Evolutionary conservation across 495 filamentous ascomycete species (phyloP).

Genomic region (Xylaria curta): DNA sequence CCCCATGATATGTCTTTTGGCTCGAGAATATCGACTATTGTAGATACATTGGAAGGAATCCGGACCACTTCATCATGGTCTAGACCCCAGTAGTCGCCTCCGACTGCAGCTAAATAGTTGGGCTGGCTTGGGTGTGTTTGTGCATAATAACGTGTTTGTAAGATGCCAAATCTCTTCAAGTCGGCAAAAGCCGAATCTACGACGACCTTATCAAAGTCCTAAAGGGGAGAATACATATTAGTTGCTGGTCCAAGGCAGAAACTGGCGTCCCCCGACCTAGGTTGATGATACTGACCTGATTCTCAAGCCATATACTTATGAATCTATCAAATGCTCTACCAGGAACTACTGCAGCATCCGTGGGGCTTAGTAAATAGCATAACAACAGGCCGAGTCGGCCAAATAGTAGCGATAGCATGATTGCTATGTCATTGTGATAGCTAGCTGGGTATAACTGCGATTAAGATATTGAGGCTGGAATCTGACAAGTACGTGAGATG

Average conservation of each 20-base stretch:
- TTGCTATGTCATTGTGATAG: conserved; percentile 5
- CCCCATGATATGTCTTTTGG: conserved; percentile 66
- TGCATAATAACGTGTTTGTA: conserved; percentile 66
- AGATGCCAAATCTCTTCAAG: conserved; percentile 66
- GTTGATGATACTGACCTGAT: conserved; percentile 48
- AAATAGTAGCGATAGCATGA: conserved; percentile 11
- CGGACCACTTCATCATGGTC: conserved; percentile 66
- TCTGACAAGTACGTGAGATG: neutral
- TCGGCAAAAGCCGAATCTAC: conserved; percentile 58
- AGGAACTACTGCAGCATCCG: conserved; percentile 41
- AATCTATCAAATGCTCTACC: conserved; percentile 71
- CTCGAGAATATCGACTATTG: conserved; percentile 71
- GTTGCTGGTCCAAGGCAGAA: neutral
- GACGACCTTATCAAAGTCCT: conserved; percentile 64
- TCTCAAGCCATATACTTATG: conserved; percentile 75
- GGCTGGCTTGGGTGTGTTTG: conserved; percentile 66
- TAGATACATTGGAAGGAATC: conserved; percentile 70
- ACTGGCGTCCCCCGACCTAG: neutral
- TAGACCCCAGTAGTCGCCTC: conserved; percentile 72
- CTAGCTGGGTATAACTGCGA: neutral
- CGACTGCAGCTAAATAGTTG: conserved; percentile 67
- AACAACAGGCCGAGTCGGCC: neutral
- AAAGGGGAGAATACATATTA: neutral
- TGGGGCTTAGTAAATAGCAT: neutral
- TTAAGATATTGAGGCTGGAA: neutral